Evolutionary conservation across 805 yeast genomes (phyloP).

Genomic region (Phaffomyces opuntiae): DNA sequence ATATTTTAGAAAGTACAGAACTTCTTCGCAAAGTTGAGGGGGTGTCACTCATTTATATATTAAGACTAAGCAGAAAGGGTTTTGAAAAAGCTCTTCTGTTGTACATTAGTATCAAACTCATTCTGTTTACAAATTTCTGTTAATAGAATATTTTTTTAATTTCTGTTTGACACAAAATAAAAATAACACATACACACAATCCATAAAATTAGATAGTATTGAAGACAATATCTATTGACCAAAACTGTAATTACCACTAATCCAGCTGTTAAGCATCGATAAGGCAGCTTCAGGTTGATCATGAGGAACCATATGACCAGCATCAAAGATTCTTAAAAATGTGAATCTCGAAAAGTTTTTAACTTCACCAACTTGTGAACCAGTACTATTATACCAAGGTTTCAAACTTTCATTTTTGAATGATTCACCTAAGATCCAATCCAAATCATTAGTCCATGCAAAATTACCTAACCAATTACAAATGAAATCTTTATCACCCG

Average conservation of each 20-base stretch:
- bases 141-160: too few species aligned
- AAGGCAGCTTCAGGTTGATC: conserved; percentile 75
- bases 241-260: conserved; percentile 37
- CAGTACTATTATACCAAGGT: conserved; percentile 34
- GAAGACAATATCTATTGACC: conserved; percentile 2
- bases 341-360: conserved; percentile 68
- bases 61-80: neutral
- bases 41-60: neutral
- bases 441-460: conserved; percentile 68
- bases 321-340: conserved; percentile 69
- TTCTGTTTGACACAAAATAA: neutral
- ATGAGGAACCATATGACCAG: conserved; percentile 91
- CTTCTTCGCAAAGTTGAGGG: too few species aligned
- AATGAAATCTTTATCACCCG: conserved; percentile 92
- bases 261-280: conserved; percentile 71
- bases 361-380: conserved; percentile 57
- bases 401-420: conserved; percentile 36
- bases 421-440: conserved; percentile 51
- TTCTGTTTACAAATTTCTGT: neutral
- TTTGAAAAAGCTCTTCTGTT: too few species aligned
- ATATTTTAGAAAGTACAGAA: too few species aligned
- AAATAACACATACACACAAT: too few species aligned
- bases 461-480: conserved; percentile 88
- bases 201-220: neutral
- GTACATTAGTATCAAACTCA: neutral